Evolutionary conservation across 208 protist species (phyloP).

Genomic region (Vickermania ingenoplastis): DNA sequence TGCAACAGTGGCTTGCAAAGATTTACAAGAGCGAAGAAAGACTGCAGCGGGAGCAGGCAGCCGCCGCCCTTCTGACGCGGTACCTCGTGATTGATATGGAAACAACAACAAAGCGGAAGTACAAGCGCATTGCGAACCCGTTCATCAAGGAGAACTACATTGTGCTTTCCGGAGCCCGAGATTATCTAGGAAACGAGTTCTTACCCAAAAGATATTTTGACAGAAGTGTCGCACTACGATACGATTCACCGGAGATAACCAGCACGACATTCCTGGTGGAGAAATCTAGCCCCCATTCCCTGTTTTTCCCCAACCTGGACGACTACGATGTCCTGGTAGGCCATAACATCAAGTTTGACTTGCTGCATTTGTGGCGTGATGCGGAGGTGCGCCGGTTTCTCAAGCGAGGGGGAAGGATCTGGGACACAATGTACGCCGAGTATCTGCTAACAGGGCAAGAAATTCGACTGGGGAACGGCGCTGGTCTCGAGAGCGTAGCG

Average conservation of each 20-base stretch:
- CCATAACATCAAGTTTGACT: conserved; percentile 92
- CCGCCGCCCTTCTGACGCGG: conserved; percentile 33
- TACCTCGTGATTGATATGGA: conserved; percentile 87
- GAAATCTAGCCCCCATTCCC: conserved; percentile 61
- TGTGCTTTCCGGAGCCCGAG: conserved; percentile 78
- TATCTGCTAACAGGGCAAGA: conserved; percentile 87
- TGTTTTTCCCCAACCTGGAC: conserved; percentile 83
- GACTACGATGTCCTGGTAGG: conserved; percentile 88
- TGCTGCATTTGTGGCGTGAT: conserved; percentile 86
- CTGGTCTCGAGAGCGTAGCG: conserved; percentile 81
- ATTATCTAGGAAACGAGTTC: conserved; percentile 85
- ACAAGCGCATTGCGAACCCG: conserved; percentile 88
- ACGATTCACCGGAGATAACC: conserved; percentile 68
- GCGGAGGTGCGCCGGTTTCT: conserved; percentile 77
- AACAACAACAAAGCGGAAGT: conserved; percentile 79
- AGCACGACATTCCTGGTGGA: conserved; percentile 56
- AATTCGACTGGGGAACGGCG: conserved; percentile 70
- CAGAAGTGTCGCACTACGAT: conserved; percentile 60
- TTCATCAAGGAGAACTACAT: conserved; percentile 87
- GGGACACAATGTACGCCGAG: conserved; percentile 92
- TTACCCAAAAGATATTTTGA: conserved; percentile 80
- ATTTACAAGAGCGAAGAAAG: conserved; percentile 79
- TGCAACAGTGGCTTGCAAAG: conserved; percentile 81
- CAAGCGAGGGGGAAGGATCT: conserved; percentile 76
- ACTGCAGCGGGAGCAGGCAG: conserved; percentile 61